Evolutionary conservation across 1,284 basidiomycete species (phyloP).

Genomic region (Coriolopsis trogii): DNA sequence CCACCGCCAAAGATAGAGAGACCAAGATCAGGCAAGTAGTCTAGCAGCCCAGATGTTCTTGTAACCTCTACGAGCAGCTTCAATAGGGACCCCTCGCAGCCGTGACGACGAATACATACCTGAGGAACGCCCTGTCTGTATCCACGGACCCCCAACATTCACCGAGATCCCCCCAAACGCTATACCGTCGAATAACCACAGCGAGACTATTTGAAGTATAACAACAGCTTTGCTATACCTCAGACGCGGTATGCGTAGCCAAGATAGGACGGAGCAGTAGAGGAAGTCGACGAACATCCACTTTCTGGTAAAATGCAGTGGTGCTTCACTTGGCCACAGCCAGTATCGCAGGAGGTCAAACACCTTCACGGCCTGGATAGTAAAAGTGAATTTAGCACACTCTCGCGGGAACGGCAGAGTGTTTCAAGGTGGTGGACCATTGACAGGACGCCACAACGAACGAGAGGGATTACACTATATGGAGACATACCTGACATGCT

Average conservation of each 20-base stretch:
- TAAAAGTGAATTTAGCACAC: not conserved
- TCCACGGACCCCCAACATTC: slow-evolving; percentile 10
- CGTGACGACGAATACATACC: not conserved
- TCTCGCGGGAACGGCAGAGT: no score
- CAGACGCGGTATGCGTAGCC: slow-evolving; percentile 78
- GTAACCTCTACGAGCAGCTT: not conserved
- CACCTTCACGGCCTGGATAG: slow-evolving; percentile 61
- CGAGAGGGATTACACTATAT: not conserved
- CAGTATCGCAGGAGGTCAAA: slow-evolving; percentile 61
- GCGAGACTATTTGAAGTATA: slow-evolving; percentile 55
- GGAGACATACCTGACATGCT: slow-evolving; percentile 46
- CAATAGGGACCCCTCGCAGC: not conserved
- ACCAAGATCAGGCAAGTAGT: slow-evolving; percentile 48
- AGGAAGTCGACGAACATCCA: slow-evolving; percentile 73
- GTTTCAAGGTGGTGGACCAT: not conserved
- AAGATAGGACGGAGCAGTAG: slow-evolving; percentile 61
- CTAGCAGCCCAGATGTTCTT: slow-evolving; percentile 33
- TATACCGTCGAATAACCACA: slow-evolving; percentile 67
- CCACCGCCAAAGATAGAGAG: slow-evolving; percentile 50
- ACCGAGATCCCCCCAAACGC: slow-evolving; percentile 67
- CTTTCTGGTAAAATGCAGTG: slow-evolving; percentile 51
- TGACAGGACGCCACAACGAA: not conserved
- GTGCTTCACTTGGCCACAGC: slow-evolving; percentile 39
- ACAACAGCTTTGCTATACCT: slow-evolving; percentile 67
- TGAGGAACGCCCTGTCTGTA: slow-evolving; percentile 7